Percentiles rank a stretch among this genome's conserved stretches.
Evolutionary conservation across 352 stramenopile species (phyloP).

Genomic region (Globisporangium perplexum): DNA sequence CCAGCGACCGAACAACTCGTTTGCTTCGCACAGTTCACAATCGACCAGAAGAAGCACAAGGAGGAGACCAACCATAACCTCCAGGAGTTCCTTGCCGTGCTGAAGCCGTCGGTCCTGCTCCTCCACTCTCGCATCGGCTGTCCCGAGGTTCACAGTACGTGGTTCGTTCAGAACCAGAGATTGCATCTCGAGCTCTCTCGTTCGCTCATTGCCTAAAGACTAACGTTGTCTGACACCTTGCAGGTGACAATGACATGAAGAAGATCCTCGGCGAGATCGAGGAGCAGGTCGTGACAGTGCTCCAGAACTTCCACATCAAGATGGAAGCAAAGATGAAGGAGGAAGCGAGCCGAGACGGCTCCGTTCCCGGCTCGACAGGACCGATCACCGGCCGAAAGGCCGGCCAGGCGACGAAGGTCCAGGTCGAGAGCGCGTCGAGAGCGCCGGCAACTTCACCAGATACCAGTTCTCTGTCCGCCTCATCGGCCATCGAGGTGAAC

Average conservation of each 20-base stretch:
- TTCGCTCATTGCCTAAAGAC: no score
- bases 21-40: constrained; percentile 14
- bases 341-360: constrained; percentile 6
- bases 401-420: constrained; percentile 1
- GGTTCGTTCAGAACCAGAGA: no score
- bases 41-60: constrained; percentile 74
- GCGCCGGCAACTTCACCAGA: not conserved
- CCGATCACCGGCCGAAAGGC: not conserved
- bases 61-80: constrained; percentile 67
- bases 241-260: constrained; percentile 66
- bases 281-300: constrained; percentile 56
- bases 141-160: constrained; percentile 52
- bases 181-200: no score
- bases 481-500: not conserved
- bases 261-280: constrained; percentile 72
- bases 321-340: constrained; percentile 38
- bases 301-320: constrained; percentile 69
- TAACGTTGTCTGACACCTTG: not conserved
- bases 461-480: no score
- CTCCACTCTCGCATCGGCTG: constrained; percentile 73
- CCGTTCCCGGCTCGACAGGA: no score
- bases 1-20: not conserved
- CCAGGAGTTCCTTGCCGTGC: constrained; percentile 49
- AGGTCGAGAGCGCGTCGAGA: not conserved
- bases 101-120: constrained; percentile 57